Base-by-base conservation (phyloP, 2,329 filamentous ascomycete species). In the Stagonosporopsis chrysanthemi region DNA sequence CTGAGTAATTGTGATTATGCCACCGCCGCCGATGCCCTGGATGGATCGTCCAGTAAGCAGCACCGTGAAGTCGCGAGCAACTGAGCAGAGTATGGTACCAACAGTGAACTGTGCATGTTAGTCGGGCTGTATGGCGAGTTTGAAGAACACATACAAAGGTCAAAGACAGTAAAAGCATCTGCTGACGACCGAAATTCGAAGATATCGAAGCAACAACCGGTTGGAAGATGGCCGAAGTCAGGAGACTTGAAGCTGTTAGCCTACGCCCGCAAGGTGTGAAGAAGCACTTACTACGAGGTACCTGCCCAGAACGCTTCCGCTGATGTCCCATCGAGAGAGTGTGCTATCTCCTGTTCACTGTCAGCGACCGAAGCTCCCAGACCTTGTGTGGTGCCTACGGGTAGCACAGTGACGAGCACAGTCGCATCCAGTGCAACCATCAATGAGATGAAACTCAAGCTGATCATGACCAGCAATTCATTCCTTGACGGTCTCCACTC, bases 231-330 rank as follows among this genome's bases (percentile, higher is more conserved):
- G 88, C 86, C 53, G 84, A 86, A 3, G 87, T 84, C 5, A 91
- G 81, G 4, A 91, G 78, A 62, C 54, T 56, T 17, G 6, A 14
- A 6, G 5, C 2, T 11, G 7, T 56, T 17, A 56, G 54, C 29
- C 11, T 1, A 4, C 4, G 5, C 14, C 6, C 28, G 15, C 6
- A 14, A 15, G 5, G 4, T 23, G 9, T 19, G 19, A 9, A 8
- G 2, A 11, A 11, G 6, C 7, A 26, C 54, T 38, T 17, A 56
- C 54, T 89, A 91, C 15, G 86, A 86, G 4, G 88, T 90, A 2
- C 88, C 88, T 12, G 86, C 83, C 89, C 88, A 91, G 67, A 90
- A 90, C 0, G 87, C 86, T 73, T 90, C 67, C 22, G 61, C 57
- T 0, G 70, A 61, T 24, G 61, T 63, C 11, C 69, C 69, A 24